Percentiles rank a stretch among this genome's conserved stretches.
Conservation (phyloP, 768 basidiomycete species). For the Pleurotus tuoliensis region DNA sequence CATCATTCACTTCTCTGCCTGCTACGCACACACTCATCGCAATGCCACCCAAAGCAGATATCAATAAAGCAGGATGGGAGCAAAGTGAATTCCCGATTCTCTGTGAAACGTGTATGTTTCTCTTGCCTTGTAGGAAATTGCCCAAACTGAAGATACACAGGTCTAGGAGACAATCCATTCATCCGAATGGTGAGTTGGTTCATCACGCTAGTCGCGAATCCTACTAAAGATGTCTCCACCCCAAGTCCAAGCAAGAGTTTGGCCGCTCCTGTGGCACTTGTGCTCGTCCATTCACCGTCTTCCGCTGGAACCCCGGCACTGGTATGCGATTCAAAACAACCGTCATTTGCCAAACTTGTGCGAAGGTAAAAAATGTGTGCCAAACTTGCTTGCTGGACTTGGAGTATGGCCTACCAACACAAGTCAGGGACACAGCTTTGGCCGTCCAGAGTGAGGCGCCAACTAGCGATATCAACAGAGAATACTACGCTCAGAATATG, state of each 20-base stretch:
- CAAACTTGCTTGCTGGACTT: conserved; percentile 97
- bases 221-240: not conserved
- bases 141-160: conserved; percentile 30
- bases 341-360: conserved; percentile 95
- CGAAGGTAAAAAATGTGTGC: conserved; percentile 94
- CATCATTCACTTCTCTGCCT: conserved; percentile 5
- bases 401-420: conserved; percentile 93
- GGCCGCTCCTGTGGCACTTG: conserved; percentile 97
- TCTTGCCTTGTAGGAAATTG: not conserved
- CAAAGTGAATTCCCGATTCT: conserved; percentile 92
- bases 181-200: conserved; percentile 76
- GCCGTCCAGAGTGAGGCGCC: conserved; percentile 85
- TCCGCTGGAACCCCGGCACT: conserved; percentile 96
- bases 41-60: conserved; percentile 83
- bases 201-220: not conserved
- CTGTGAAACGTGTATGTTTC: conserved; percentile 80
- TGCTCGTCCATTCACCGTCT: conserved; percentile 93
- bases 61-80: conserved; percentile 94
- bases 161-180: conserved; percentile 88
- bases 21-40: conserved; percentile 2
- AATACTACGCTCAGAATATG: conserved; percentile 93
- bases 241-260: conserved; percentile 93
- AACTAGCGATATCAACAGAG: conserved; percentile 94
- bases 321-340: conserved; percentile 96
- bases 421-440: conserved; percentile 94